Evolutionary conservation across 1,284 basidiomycete species (phyloP).

Genomic region (Papiliotrema terrestris): DNA sequence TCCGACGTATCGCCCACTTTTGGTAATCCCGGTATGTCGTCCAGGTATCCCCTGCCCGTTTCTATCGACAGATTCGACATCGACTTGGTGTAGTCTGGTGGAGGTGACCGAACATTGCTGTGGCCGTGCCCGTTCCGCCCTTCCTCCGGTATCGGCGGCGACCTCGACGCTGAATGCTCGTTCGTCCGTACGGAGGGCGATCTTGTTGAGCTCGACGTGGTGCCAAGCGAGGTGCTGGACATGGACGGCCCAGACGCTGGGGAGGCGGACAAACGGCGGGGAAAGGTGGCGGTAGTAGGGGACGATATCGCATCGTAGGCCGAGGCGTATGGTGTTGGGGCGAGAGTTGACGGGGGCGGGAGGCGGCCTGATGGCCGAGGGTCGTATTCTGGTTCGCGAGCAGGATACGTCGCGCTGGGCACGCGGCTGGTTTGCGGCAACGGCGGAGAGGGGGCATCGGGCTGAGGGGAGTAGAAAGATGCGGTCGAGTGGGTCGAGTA

Average conservation of each 20-base stretch:
- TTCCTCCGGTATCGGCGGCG: constrained; percentile 5
- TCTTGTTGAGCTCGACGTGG: background rate
- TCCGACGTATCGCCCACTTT: constrained; percentile 11
- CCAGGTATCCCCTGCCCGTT: constrained; percentile 15
- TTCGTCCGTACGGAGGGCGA: background rate
- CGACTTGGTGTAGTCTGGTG: constrained; percentile 25
- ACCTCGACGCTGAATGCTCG: background rate
- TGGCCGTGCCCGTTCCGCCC: background rate
- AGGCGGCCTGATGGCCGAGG: background rate
- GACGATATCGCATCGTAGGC: constrained; percentile 13
- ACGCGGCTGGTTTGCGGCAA: constrained; percentile 16
- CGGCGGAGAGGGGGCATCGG: constrained; percentile 21
- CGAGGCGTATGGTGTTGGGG: constrained; percentile 4
- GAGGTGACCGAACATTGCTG: constrained; percentile 14
- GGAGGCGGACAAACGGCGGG: constrained; percentile 15
- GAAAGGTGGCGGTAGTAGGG: constrained; percentile 23
- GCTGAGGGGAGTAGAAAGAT: constrained; percentile 30
- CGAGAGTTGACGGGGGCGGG: background rate
- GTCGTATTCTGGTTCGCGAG: constrained; percentile 7
- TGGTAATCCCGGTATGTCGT: constrained; percentile 25
- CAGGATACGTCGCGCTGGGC: constrained; percentile 16
- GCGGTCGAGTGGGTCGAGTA: constrained; percentile 24
- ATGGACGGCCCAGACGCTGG: constrained; percentile 7
- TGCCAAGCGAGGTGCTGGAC: constrained; percentile 2
- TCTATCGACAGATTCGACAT: constrained; percentile 19